phyloP scores from a whole-genome alignment of 768 basidiomycete species.

The Hemileccinum rubropunctum region DNA sequence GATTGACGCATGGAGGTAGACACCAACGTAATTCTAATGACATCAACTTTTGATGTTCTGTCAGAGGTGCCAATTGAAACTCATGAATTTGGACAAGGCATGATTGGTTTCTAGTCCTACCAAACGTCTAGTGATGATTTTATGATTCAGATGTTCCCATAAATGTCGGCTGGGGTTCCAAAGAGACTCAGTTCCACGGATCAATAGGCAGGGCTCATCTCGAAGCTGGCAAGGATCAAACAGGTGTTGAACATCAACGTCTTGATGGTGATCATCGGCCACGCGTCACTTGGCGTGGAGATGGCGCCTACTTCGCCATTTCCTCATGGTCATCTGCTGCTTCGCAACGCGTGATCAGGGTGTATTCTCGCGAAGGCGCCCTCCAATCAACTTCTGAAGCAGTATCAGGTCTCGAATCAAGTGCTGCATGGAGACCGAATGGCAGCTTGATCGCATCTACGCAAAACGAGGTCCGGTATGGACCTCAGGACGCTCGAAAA shows the following conservation, averaged over 20 bases:
- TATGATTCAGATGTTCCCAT: constrained; percentile 70
- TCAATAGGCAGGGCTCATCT: constrained; percentile 76
- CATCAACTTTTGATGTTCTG: constrained; percentile 82
- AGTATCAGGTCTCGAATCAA: constrained; percentile 78
- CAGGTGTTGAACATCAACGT: constrained; percentile 45
- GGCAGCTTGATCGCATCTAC: constrained; percentile 83
- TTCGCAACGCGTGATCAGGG: constrained; percentile 26
- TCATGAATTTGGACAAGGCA: constrained; percentile 84
- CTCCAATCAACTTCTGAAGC: constrained; percentile 85
- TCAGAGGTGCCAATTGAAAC: constrained; percentile 74
- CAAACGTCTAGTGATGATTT: constrained; percentile 8
- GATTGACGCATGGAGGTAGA: constrained; percentile 44
- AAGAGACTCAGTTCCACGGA: constrained; percentile 96
- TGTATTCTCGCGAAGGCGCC: constrained; percentile 45
- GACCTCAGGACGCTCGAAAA: constrained; percentile 63
- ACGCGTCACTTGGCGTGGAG: constrained; percentile 91
- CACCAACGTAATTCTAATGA: constrained; percentile 84
- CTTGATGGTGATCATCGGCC: constrained; percentile 71
- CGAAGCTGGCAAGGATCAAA: constrained; percentile 50
- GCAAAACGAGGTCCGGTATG: constrained; percentile 73
- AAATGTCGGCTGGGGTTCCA: constrained; percentile 97
- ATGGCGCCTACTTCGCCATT: constrained; percentile 84
- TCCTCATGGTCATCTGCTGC: constrained; percentile 58
- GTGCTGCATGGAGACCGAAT: constrained; percentile 81
- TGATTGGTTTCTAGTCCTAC: constrained; percentile 7